Percentiles rank a stretch among this genome's conserved stretches.
phyloP scores from a whole-genome alignment of 441 rosid species.

The Aleurites moluccanus region DNA sequence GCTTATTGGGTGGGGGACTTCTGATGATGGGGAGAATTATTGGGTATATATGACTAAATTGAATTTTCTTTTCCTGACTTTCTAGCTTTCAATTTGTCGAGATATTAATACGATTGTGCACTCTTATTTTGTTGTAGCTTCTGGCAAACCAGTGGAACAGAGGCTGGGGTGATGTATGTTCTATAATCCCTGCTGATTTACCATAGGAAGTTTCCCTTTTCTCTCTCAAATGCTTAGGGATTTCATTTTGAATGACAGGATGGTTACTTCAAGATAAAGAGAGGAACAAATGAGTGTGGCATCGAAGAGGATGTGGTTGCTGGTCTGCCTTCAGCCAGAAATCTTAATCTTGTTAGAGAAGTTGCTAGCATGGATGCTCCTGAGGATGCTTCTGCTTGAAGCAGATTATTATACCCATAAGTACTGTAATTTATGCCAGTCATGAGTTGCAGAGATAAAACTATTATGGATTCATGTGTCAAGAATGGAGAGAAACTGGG shows the following conservation, averaged over 20 bases:
- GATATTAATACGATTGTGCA: conserved; percentile 17
- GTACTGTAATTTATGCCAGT: background rate
- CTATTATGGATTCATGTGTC: background rate
- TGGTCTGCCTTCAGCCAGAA: conserved; percentile 75
- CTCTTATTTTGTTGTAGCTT: conserved; percentile 55
- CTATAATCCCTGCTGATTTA: background rate
- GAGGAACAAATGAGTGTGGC: conserved; percentile 92
- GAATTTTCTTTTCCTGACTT: background rate
- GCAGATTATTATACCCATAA: background rate
- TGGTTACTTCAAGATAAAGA: conserved; percentile 79
- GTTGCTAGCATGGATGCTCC: conserved; percentile 34
- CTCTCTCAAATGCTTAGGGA: background rate
- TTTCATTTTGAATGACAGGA: conserved; percentile 50
- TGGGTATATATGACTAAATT: conserved; percentile 52
- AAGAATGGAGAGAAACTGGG: background rate
- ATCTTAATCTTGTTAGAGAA: conserved; percentile 54
- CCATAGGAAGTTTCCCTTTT: background rate
- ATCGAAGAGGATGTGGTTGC: conserved; percentile 76
- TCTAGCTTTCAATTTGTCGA: background rate
- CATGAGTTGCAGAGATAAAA: conserved; percentile 3
- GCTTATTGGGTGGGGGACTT: conserved; percentile 94
- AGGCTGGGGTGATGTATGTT: conserved; percentile 90
- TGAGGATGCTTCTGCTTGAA: conserved; percentile 46
- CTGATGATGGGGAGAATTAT: conserved; percentile 80
- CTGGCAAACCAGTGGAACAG: conserved; percentile 95